Base-by-base conservation (phyloP, 495 filamentous ascomycete genomes). In the Paragyromitra xinjiangensis region DNA sequence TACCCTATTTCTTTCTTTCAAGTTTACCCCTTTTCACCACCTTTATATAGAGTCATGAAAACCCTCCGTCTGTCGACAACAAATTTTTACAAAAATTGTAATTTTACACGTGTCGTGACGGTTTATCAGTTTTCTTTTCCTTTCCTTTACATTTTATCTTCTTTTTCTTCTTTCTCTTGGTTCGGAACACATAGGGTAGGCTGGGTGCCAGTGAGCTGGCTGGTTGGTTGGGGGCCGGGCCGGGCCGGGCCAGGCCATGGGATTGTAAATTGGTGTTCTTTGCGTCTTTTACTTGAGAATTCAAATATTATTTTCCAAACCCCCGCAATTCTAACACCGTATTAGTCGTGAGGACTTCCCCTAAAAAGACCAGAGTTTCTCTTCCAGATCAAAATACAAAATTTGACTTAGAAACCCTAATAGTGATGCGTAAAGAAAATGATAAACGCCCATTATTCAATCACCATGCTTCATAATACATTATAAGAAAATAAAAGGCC, bases 51-150 rank as follows among this genome's bases (percentile, higher is more conserved):
- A 65, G 24, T 24, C 26, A 73, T 26, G 73, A 51, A 66, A 72
- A 77, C 62, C 74, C 74, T 77, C 74, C 61, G 39, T 73, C 69
- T 77, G 69, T 73, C 74, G 74, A 66, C 69, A 77, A 73, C 74
- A 67, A 76, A 51, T 64, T 50, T 66, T 77, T 77, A 50, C 68
- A 50, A 11, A 50, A 55, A 45, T 64, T 77, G 74, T 77, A 77
- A 73, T 73, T 59, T 61, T 73, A 73, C 61, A 64, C 19, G 74
- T 77, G 74, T 65, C 74, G 61, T 77, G 69, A 73, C 61, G 61
- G 74, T 77, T 77, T 73, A 77, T 77, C 74, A 48, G 74, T 77
- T 77, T 77, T 77, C 69, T 62, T 62, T 53, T n/a, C 37, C 51
- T 51, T n/a, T 42, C 11, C n/a, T 44, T 19, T 44, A 24, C 37